A percentile compares a stretch with the other conserved stretches of the same genome.
phyloP scores from a whole-genome alignment of 495 filamentous ascomycete species.

The Hypoxylon fuscum region DNA sequence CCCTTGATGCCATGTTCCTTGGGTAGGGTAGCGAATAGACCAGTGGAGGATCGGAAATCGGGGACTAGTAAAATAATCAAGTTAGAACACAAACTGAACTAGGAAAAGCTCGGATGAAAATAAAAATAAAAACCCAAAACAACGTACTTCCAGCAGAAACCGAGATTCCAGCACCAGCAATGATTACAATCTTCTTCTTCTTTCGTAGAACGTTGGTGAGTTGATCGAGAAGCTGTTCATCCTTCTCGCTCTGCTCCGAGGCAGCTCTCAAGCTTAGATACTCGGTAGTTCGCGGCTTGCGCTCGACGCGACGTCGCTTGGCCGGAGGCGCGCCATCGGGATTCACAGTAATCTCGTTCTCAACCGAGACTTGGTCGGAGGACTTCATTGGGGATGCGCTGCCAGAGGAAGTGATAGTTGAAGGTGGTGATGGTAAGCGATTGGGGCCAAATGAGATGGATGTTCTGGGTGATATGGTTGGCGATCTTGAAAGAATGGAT shows the following conservation, averaged over 20 bases:
- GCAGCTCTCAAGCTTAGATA: slow-evolving; percentile 73
- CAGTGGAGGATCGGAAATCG: slow-evolving; percentile 91
- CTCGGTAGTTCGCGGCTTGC: slow-evolving; percentile 78
- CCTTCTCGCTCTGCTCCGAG: slow-evolving; percentile 54
- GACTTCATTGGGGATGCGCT: slow-evolving; percentile 54
- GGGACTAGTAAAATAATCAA: slow-evolving; percentile 68
- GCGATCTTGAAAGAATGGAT: slow-evolving; percentile 61
- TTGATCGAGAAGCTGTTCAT: slow-evolving; percentile 65
- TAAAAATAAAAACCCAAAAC: slow-evolving; percentile 45
- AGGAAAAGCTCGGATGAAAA: background rate
- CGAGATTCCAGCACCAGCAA: slow-evolving; percentile 96
- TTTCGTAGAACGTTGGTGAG: slow-evolving; percentile 81
- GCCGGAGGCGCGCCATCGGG: slow-evolving; percentile 72
- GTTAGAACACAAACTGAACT: slow-evolving; percentile 36
- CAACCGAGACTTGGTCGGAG: slow-evolving; percentile 41
- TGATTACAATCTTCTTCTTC: slow-evolving; percentile 94
- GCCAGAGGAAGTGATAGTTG: slow-evolving; percentile 53
- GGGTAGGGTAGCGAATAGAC: slow-evolving; percentile 84
- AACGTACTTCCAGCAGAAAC: slow-evolving; percentile 91
- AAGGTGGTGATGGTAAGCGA: slow-evolving; percentile 55
- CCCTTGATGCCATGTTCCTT: slow-evolving; percentile 89
- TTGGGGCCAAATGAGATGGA: slow-evolving; percentile 31
- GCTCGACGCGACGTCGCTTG: slow-evolving; percentile 75
- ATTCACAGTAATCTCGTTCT: slow-evolving; percentile 57
- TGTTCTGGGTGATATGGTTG: slow-evolving; percentile 51